Percentiles rank a stretch among this genome's conserved stretches.
phyloP scores from a whole-genome alignment of 208 protist species.

The Entamoeba dispar region DNA sequence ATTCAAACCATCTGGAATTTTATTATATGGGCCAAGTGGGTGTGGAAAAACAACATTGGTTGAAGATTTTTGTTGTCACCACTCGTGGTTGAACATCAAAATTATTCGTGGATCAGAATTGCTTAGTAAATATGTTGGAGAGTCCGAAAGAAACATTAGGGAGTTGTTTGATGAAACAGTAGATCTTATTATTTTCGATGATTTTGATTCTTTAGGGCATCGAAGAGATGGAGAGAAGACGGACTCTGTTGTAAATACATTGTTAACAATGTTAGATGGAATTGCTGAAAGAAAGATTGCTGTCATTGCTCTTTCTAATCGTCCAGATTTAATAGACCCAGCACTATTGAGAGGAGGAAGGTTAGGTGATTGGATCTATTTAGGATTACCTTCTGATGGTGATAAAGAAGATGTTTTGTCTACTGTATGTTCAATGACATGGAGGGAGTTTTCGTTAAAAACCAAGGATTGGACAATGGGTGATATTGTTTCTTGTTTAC shows the following conservation, averaged over 20 bases:
- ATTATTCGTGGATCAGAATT: slow-evolving; percentile 54
- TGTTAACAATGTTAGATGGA: slow-evolving; percentile 88
- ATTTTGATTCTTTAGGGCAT: slow-evolving; percentile 40
- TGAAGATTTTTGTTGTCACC: no score
- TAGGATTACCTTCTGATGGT: slow-evolving; percentile 4
- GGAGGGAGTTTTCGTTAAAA: no score
- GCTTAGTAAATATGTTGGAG: slow-evolving; percentile 71
- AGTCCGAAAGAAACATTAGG: slow-evolving; percentile 62
- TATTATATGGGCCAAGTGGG: slow-evolving; percentile 29
- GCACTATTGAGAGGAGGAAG: slow-evolving; percentile 20
- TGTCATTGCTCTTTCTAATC: slow-evolving; percentile 87
- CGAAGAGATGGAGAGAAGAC: not conserved
- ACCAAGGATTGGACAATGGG: no score
- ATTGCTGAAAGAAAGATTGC: slow-evolving; percentile 57
- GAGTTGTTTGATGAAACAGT: slow-evolving; percentile 64
- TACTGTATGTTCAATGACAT: no score
- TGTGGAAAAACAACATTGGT: slow-evolving; percentile 66
- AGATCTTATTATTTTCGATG: slow-evolving; percentile 72
- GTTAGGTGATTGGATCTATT: slow-evolving; percentile 8
- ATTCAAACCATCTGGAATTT: not conserved
- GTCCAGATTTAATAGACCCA: slow-evolving; percentile 57
- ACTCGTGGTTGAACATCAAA: slow-evolving; percentile 15
- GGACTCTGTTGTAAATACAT: slow-evolving; percentile 44
- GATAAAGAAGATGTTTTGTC: slow-evolving; percentile 10
- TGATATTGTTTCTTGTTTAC: no score